Conservation (phyloP, 2,329 filamentous ascomycete genomes). For the Fusarium robinianum region DNA sequence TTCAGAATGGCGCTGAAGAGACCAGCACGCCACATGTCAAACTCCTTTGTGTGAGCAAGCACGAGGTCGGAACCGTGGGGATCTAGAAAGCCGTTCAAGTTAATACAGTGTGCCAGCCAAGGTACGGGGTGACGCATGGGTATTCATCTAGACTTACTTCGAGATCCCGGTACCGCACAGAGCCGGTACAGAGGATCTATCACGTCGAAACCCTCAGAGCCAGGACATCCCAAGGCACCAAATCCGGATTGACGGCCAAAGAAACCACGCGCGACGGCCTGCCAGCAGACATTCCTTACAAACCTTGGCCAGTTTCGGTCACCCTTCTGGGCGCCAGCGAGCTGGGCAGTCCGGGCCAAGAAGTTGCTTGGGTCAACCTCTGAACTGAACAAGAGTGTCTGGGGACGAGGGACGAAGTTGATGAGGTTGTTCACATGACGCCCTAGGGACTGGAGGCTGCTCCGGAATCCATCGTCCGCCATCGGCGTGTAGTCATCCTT, state of each 20-base stretch:
- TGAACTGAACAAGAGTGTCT: background rate
- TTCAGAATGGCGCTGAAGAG: conserved; percentile 14
- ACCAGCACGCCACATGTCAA: conserved; percentile 12
- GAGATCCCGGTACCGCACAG: conserved; percentile 3
- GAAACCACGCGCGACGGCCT: conserved; percentile 9
- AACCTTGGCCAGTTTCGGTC: conserved; percentile 19
- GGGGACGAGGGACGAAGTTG: conserved; percentile 2
- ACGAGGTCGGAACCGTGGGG: background rate
- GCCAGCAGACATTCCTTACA: conserved; percentile 16
- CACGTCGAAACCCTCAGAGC: conserved; percentile 8
- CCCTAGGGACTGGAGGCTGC: conserved; percentile 5
- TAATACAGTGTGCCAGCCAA: background rate
- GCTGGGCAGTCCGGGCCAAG: conserved; percentile 9
- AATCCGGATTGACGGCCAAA: conserved; percentile 12
- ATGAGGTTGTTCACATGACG: conserved; percentile 16
- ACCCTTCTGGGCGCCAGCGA: too few relatives aligned
- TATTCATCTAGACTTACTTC: conserved; percentile 1
- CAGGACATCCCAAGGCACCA: conserved; percentile 9
- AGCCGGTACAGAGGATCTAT: conserved; percentile 10
- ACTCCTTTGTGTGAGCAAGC: conserved; percentile 14
- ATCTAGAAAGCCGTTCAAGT: background rate
- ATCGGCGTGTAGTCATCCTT: conserved; percentile 3
- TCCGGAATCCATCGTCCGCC: conserved; percentile 10
- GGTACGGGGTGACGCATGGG: too few relatives aligned
- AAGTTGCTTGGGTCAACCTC: conserved; percentile 11